phyloP scores from a whole-genome alignment of 352 stramenopile species.

The Globisporangium nodosum region DNA sequence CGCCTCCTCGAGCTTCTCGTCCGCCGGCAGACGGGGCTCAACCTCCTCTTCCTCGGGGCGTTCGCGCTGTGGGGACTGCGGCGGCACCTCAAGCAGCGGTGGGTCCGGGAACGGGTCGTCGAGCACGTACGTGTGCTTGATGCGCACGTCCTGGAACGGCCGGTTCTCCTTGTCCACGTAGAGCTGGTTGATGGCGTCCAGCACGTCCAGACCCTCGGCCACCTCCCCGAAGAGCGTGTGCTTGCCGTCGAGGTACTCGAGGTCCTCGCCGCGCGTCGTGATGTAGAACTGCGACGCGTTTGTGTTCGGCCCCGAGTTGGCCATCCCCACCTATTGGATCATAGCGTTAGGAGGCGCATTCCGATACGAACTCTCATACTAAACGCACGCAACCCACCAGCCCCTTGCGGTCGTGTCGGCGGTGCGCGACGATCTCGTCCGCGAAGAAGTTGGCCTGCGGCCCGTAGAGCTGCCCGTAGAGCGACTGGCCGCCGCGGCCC shows the following conservation, averaged over 20 bases:
- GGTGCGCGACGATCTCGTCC: slow-evolving; percentile 55
- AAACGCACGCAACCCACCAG: slow-evolving; percentile 12
- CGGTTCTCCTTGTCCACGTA: slow-evolving; percentile 95
- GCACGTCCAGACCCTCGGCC: slow-evolving; percentile 91
- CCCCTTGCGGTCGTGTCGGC: slow-evolving; percentile 51
- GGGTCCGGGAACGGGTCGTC: slow-evolving; percentile 83
- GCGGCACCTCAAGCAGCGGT: slow-evolving; percentile 63
- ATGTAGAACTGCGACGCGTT: slow-evolving; percentile 97
- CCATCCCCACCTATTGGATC: slow-evolving; percentile 61
- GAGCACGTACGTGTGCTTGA: slow-evolving; percentile 90
- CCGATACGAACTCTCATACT: no score
- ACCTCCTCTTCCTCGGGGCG: slow-evolving; percentile 91
- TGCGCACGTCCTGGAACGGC: slow-evolving; percentile 96
- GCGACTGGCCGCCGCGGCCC: slow-evolving; percentile 91
- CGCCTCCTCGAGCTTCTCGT: slow-evolving; percentile 83
- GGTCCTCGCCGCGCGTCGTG: slow-evolving; percentile 87
- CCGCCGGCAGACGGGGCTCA: slow-evolving; percentile 81
- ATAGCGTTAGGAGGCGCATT: no score
- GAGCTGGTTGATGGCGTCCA: slow-evolving; percentile 92
- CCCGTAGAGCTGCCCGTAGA: slow-evolving; percentile 93
- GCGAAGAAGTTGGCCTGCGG: slow-evolving; percentile 70
- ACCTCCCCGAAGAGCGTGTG: slow-evolving; percentile 92
- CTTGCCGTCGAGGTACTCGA: slow-evolving; percentile 89
- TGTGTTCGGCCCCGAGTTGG: slow-evolving; percentile 66
- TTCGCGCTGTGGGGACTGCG: slow-evolving; percentile 81